These are phyloP conservation scores for Lactarius tabidus DNA, from an alignment of 768 basidiomycete genomes.

Conservation along the genomic window DNA sequence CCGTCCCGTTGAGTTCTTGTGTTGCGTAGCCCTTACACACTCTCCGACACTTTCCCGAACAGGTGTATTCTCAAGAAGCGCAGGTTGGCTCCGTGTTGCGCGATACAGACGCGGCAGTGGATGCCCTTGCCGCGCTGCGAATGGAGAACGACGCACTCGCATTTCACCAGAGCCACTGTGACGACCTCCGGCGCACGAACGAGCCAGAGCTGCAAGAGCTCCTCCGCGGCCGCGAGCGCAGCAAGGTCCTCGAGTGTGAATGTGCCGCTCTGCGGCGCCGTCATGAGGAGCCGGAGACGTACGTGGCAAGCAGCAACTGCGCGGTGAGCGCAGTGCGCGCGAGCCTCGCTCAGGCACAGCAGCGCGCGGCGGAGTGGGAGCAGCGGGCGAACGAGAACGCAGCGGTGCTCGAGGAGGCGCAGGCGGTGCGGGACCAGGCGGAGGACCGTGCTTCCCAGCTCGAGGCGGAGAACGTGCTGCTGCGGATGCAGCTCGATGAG, in stretches of 20 bases:
- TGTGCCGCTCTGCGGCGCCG: constrained; percentile 64
- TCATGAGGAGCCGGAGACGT: constrained; percentile 65
- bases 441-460: constrained; percentile 63
- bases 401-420: constrained; percentile 53
- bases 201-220: constrained; percentile 76
- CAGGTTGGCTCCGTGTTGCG: constrained; percentile 52
- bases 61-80: constrained; percentile 62
- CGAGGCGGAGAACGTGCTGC: constrained; percentile 64
- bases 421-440: constrained; percentile 59
- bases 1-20: constrained; percentile 20
- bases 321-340: constrained; percentile 55
- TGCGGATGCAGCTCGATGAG: constrained; percentile 71
- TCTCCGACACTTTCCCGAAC: too few relatives aligned
- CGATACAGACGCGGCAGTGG: constrained; percentile 57
- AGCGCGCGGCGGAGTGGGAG: constrained; percentile 81
- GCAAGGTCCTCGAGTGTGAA: constrained; percentile 61
- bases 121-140: constrained; percentile 50
- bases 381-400: constrained; percentile 69
- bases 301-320: constrained; percentile 56
- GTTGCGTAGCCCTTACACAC: constrained; percentile 15
- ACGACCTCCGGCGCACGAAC: constrained; percentile 62
- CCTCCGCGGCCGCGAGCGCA: constrained; percentile 54
- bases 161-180: constrained; percentile 72
- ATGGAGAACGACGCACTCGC: constrained; percentile 56
- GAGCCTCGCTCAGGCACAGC: constrained; percentile 65